Evolutionary conservation across 176 grass and related monocot genomes (phyloP).

Genomic region (Ampelocalamus luodianensis): DNA sequence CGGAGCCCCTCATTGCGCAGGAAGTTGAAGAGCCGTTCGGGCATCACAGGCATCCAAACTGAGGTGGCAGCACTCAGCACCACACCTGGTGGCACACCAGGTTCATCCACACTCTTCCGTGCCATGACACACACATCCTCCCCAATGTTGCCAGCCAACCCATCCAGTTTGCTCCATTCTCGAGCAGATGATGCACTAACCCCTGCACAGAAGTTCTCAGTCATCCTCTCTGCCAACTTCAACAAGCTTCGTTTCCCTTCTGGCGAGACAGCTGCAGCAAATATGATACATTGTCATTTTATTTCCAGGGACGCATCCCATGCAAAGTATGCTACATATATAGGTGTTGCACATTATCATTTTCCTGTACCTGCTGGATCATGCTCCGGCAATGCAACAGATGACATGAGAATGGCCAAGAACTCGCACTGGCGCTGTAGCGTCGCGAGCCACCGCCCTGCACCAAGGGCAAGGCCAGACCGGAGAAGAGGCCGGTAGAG

Average conservation of each 20-base stretch:
- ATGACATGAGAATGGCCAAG: slow-evolving; percentile 74
- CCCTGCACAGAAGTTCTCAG: slow-evolving; percentile 82
- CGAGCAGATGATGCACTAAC: slow-evolving; percentile 76
- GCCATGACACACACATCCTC: slow-evolving; percentile 83
- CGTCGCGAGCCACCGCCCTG: slow-evolving; percentile 74
- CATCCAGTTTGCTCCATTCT: slow-evolving; percentile 83
- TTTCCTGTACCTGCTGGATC: slow-evolving; percentile 48
- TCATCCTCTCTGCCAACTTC: slow-evolving; percentile 83
- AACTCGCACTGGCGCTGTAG: slow-evolving; percentile 86
- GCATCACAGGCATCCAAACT: slow-evolving; percentile 74
- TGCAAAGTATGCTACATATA: background rate
- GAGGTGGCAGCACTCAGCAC: slow-evolving; percentile 91
- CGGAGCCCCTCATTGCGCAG: slow-evolving; percentile 67
- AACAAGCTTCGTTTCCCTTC: slow-evolving; percentile 86
- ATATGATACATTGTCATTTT: slow-evolving; percentile 22
- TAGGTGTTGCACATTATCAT: background rate
- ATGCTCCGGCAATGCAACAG: slow-evolving; percentile 41
- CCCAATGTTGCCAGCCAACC: slow-evolving; percentile 52
- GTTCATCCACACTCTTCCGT: slow-evolving; percentile 75
- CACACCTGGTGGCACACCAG: slow-evolving; percentile 81
- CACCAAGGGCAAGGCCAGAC: slow-evolving; percentile 83
- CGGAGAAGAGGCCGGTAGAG: slow-evolving; percentile 70
- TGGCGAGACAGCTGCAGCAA: slow-evolving; percentile 45
- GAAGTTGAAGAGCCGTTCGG: slow-evolving; percentile 79
- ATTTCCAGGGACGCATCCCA: slow-evolving; percentile 4